Evolutionary conservation across 345 rosid genomes (phyloP), one percentile per base, ranked within the genome.

Genomic region (Brassica cretica): DNA sequence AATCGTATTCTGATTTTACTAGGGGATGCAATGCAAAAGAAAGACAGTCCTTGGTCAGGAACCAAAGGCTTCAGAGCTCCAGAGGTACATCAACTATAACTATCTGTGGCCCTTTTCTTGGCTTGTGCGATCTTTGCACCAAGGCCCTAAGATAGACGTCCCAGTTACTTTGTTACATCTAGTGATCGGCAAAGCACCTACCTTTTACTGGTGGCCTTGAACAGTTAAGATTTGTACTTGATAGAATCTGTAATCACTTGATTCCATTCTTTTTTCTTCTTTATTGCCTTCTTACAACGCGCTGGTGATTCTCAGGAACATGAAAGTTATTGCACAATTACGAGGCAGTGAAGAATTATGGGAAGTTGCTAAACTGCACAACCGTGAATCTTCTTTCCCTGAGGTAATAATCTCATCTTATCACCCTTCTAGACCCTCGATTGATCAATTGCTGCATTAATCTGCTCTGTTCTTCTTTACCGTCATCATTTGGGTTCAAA

Each of bases 1-100:
- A 32, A 2, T 46, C 35, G 14, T 29, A 49, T 62, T 37, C 62
- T 18, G 33, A 74, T 67, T 65, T 33, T 77, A 44, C 12, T 49
- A 88, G 91, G 88, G 83, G 85, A 81, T 63, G 87, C 70, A 66
- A 86, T 70, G 75, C 83, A 79, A 61, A 88, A 87, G 82, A 93
- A 83, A 84, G 92, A 93, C 56, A 94, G 99, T 59, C 94, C 93
- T 68, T 95, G 97, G 78, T 94, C 90, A 74, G 99, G 99, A 82
- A 95, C 98, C 63, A 95, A 95, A 85, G 99, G 97, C 66, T 95
- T 90, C 72, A 88, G 96, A 71, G 97, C 99, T 68, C 98, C 98
- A 30, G 99, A 95, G 98, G 98, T 93, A 77, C 86, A 32, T 78
- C 18, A 4, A 78, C 33, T 72, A 5, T 66, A 24, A 67, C 64